Conservation (phyloP, 2,329 filamentous ascomycete species). For the Xylaria polymorpha region DNA sequence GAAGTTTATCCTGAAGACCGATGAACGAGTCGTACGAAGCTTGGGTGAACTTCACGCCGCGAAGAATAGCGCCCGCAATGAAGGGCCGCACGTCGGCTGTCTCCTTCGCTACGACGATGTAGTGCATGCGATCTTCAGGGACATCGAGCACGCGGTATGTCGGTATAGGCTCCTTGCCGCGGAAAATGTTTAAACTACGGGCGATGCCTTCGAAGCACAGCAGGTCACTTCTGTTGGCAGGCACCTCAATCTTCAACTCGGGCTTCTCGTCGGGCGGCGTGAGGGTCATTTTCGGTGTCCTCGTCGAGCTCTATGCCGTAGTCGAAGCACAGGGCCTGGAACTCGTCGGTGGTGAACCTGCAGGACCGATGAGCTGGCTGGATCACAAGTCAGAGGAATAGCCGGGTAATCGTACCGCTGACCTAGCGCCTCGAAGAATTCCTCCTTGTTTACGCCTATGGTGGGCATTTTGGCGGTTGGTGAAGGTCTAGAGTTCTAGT, state of each 20-base stretch:
- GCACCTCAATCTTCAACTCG: slow-evolving; percentile 39
- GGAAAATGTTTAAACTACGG: slow-evolving; percentile 60
- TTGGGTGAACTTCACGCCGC: slow-evolving; percentile 91
- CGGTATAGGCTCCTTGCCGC: slow-evolving; percentile 78
- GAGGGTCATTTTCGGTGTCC: slow-evolving; percentile 81
- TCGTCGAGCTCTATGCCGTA: slow-evolving; percentile 98
- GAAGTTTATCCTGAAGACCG: slow-evolving; percentile 94
- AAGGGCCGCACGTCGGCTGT: slow-evolving; percentile 86
- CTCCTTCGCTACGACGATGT: slow-evolving; percentile 80
- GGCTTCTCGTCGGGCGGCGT: slow-evolving; percentile 45
- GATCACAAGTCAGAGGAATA: slow-evolving; percentile 38
- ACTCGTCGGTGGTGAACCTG: slow-evolving; percentile 91
- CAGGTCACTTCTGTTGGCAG: slow-evolving; percentile 39
- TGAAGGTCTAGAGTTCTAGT: slow-evolving; percentile 15
- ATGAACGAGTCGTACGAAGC: slow-evolving; percentile 98
- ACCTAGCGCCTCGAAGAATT: slow-evolving; percentile 91
- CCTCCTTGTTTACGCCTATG: slow-evolving; percentile 95
- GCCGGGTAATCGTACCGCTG: slow-evolving; percentile 70
- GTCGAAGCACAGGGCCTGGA: slow-evolving; percentile 98
- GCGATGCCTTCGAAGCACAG: slow-evolving; percentile 41
- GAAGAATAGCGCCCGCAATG: slow-evolving; percentile 87
- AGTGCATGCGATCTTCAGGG: slow-evolving; percentile 77
- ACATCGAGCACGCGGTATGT: slow-evolving; percentile 83
- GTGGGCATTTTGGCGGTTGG: slow-evolving; percentile 79
- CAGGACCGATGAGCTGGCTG: slow-evolving; percentile 36